Percentiles rank a stretch among this genome's conserved stretches.
phyloP scores from a whole-genome alignment of 305 asterid species.

The Plantago lanceolata region DNA sequence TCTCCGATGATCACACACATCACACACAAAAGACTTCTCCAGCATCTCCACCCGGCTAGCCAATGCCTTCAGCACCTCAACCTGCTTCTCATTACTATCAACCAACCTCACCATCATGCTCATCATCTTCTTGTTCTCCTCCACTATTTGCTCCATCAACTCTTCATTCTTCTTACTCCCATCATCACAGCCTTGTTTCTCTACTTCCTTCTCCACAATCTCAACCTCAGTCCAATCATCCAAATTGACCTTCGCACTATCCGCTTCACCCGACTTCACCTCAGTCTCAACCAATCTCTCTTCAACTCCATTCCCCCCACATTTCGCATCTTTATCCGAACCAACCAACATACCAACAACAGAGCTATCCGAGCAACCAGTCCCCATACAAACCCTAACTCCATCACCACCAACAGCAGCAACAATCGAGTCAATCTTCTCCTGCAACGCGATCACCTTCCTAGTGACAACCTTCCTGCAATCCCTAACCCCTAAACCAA shows the following conservation, averaged over 20 bases:
- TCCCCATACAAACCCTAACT: neutral
- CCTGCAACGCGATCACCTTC: slow-evolving; percentile 69
- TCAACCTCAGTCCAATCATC: slow-evolving; percentile 7
- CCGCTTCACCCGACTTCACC: too few relatives aligned
- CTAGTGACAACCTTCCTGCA: slow-evolving; percentile 60
- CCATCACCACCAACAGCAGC: slow-evolving; percentile 7
- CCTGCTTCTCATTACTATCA: slow-evolving; percentile 50
- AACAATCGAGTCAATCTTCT: slow-evolving; percentile 48
- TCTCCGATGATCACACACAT: slow-evolving; percentile 16
- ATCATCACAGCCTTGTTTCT: slow-evolving; percentile 2
- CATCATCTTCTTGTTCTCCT: slow-evolving; percentile 62
- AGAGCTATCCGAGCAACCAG: too few relatives aligned
- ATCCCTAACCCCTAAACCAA: slow-evolving; percentile 56
- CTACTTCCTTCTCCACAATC: neutral
- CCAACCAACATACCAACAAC: too few relatives aligned
- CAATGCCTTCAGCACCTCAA: slow-evolving; percentile 37
- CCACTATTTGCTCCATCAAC: slow-evolving; percentile 50
- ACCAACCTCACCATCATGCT: slow-evolving; percentile 45
- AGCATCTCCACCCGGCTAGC: slow-evolving; percentile 47
- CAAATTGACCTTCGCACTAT: too few relatives aligned
- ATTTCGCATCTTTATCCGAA: too few relatives aligned
- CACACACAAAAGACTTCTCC: slow-evolving; percentile 56
- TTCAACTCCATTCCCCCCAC: too few relatives aligned
- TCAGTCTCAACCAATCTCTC: slow-evolving; percentile 19
- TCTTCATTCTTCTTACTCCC: slow-evolving; percentile 28